A percentile compares a stretch with the other conserved stretches of the same genome.
Evolutionary conservation across 2,329 filamentous ascomycete genomes (phyloP).

Genomic region (Colletotrichum gigasporum): DNA sequence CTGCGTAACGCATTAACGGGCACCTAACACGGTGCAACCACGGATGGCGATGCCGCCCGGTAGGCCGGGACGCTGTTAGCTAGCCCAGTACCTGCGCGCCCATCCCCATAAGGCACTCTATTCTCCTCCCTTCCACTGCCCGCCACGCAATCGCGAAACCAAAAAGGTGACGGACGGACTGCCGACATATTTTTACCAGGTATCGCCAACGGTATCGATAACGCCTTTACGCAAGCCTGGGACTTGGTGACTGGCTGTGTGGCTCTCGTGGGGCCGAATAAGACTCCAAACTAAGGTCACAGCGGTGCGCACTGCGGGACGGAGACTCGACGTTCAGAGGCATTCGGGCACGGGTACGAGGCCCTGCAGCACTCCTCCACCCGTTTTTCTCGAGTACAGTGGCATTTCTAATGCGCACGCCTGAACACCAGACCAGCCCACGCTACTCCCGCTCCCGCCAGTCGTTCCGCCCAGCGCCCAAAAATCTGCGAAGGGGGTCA

Average conservation of each 20-base stretch:
- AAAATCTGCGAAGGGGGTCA: conserved; percentile 22
- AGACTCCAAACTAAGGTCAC: not conserved
- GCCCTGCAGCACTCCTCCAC: conserved; percentile 31
- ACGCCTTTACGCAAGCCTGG: not conserved
- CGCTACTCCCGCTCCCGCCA: conserved; percentile 20
- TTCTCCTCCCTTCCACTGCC: conserved; percentile 29
- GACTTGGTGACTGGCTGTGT: not conserved
- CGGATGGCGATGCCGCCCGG: not conserved
- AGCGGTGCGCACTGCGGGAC: not conserved
- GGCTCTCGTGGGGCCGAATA: too few species aligned
- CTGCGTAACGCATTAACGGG: conserved; percentile 22
- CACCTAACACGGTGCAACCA: conserved; percentile 6
- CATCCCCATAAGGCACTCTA: not conserved
- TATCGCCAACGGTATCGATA: conserved; percentile 8
- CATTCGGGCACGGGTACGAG: conserved; percentile 24
- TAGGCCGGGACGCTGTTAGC: conserved; percentile 7
- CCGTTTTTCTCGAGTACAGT: conserved; percentile 31
- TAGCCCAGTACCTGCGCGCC: conserved; percentile 14
- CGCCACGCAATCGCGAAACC: conserved; percentile 19
- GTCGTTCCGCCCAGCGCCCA: conserved; percentile 7
- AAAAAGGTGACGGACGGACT: not conserved
- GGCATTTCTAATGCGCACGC: conserved; percentile 34
- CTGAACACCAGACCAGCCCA: conserved; percentile 22
- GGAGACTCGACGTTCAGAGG: not conserved
- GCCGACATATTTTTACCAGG: not conserved